Evolutionary conservation across 2,329 filamentous ascomycete genomes (phyloP), one percentile per base, ranked within the genome.

Genomic region (Cladophialophora bantiana): DNA sequence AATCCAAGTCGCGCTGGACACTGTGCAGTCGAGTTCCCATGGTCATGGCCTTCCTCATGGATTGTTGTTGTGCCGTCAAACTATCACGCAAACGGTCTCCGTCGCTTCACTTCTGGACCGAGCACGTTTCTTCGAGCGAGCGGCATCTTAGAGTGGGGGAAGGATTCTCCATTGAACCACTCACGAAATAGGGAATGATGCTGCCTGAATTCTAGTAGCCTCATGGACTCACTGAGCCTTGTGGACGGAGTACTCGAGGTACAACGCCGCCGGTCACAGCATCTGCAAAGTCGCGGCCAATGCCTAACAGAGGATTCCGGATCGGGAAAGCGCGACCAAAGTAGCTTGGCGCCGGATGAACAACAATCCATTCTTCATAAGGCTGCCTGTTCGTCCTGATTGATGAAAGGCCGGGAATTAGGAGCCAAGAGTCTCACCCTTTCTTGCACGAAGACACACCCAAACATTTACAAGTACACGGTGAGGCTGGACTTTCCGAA

Each of bases 281-380:
- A 26, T 26, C 45, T 12, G 20, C 9, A 20, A 20, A 50, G 18
- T n/a, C 45, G 3, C 26, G 3, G 3, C 26, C 26, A 26, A 26
- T 26, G 26, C 26, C 26, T 26, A 26, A 3, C 26, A 4, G 12
- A 4, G 13, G 6, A 26, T 50, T 26, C 45, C 45, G 4, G 35
- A 59, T 59, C 18, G 57, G 57, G 57, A 50, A 59, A 59, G 9
- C 40, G 5, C 12, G 38, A 48, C 57, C 40, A 34, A 59, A 59
- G 26, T 1, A 34, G 57, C 6, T 35, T 59, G 34, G 57, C 57
- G 40, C 50, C 57, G 57, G 57, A 45, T 18, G 6, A 59, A 59
- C n/a, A 50, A 50, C 40, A 1, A 45, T 50, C 57, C 57, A 59
- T 50, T 5, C 18, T 50, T 20, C 45, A 26, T 7, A n/a, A 45